phyloP scores from a whole-genome alignment of 768 basidiomycete species.

The Termitomyces sp. region DNA sequence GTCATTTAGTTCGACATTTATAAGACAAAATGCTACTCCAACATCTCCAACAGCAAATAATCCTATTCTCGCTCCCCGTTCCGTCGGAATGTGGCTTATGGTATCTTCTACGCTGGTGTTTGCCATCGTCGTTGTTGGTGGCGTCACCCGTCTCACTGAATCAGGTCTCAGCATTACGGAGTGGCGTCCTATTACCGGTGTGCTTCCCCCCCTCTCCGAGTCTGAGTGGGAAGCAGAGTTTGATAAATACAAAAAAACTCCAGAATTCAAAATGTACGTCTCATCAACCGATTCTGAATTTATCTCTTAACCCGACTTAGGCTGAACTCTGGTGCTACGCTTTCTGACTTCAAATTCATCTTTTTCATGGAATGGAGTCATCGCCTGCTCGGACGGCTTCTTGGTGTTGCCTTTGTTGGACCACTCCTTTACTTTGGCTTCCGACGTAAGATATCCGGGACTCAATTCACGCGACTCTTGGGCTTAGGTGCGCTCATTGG shows the following conservation, averaged over 20 bases:
- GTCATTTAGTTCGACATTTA: neutral
- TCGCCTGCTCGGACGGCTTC: constrained; percentile 84
- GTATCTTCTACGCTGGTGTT: constrained; percentile 82
- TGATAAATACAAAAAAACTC: constrained; percentile 88
- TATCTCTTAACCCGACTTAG: constrained; percentile 31
- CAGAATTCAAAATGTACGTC: constrained; percentile 91
- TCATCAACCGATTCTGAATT: neutral
- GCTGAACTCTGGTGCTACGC: constrained; percentile 80
- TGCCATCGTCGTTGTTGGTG: constrained; percentile 91
- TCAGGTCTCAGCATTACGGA: constrained; percentile 97
- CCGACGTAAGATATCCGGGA: constrained; percentile 59
- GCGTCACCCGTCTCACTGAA: constrained; percentile 94
- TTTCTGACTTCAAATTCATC: constrained; percentile 92
- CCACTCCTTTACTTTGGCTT: constrained; percentile 79
- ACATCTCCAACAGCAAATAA: constrained; percentile 19
- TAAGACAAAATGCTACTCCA: neutral
- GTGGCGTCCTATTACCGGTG: constrained; percentile 90
- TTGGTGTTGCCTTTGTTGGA: constrained; percentile 77
- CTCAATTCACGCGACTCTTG: constrained; percentile 57
- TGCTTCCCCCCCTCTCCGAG: constrained; percentile 72
- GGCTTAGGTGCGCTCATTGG: constrained; percentile 81
- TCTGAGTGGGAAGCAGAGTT: constrained; percentile 86
- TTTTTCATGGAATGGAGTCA: constrained; percentile 99
- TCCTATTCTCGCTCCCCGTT: constrained; percentile 57
- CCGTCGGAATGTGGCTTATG: constrained; percentile 83